Evolutionary conservation across 306 rosid species (phyloP), one percentile per base, ranked within the genome.

Genomic region (Elaeagnus macrophylla): DNA sequence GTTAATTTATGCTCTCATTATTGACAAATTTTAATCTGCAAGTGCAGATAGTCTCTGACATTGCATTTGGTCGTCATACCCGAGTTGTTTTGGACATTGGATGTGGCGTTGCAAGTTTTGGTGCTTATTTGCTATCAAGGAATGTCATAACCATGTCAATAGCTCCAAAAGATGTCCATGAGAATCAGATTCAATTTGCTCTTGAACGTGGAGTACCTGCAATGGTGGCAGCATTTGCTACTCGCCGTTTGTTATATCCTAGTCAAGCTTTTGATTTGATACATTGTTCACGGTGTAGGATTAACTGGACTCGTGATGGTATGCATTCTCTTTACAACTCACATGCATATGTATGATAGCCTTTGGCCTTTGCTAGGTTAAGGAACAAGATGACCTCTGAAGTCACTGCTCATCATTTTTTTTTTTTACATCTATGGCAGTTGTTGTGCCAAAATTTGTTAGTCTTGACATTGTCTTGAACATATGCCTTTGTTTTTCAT

Each of bases 151-250:
- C 97, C 12, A 54, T 91, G 96, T 91, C 97, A 2, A 32, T 91
- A 72, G 97, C 96, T 54, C 97, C 97, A 18, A 91, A 82, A 73
- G 97, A 91, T 71, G 93, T 91, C 59, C 97, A 91, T 48, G 97
- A 91, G 73, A 90, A 90, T 63, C 97, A 90, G 77, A 86, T 90
- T 68, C 97, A 90, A 53, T 86, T 86, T 71, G 96, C 97, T 62
- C 96, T 91, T 37, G 97, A 91, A 69, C 97, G 97, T n/a, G 94
- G 95, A 8, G 95, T 91, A 15, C 97, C 97, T 3, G 97, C 97
- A 59, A 84, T 91, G 97, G 86, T 67, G 41, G 83, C 89, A 19
- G 97, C 93, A 65, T 82, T 91, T 76, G 81, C 96, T 13, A 84
- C 97, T 60, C 94, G 54, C n/a, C 95, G 97, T 12, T 78, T 91